These are phyloP conservation scores for Trichopus zeylanicus DNA, from an alignment of 116 monocot genomes.

Conservation along the genomic window DNA sequence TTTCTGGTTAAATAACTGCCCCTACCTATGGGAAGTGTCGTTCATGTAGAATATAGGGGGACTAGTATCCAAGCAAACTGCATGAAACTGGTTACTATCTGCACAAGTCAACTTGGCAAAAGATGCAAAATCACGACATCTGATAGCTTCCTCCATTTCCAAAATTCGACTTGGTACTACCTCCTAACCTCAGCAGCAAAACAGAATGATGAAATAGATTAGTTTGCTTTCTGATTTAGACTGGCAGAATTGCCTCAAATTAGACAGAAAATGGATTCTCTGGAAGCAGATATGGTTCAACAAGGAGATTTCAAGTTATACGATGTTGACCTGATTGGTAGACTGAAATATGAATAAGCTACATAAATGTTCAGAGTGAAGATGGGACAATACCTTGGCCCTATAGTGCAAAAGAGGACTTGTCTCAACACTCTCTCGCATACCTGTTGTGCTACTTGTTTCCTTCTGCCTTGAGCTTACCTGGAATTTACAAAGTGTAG, in stretches of 20 bases:
- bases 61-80: constrained; percentile 81
- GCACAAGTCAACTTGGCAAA: constrained; percentile 78
- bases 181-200: constrained; percentile 29
- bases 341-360: no score
- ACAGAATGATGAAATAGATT: no score
- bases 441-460: constrained; percentile 92
- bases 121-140: constrained; percentile 58
- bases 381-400: constrained; percentile 41
- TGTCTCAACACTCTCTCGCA: constrained; percentile 91
- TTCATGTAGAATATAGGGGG: constrained; percentile 99
- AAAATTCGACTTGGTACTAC: constrained; percentile 65
- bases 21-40: constrained; percentile 87
- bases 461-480: constrained; percentile 96
- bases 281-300: no score
- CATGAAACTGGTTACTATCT: constrained; percentile 98
- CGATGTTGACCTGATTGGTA: no score
- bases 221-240: no score
- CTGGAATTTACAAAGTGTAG: constrained; percentile 23
- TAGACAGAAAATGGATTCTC: no score
- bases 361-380: no score
- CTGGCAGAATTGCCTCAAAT: no score
- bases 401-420: constrained; percentile 72
- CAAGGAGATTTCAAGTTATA: no score
- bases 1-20: constrained; percentile 3
- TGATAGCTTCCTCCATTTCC: constrained; percentile 91